phyloP scores from a whole-genome alignment of 2,329 filamentous ascomycete species.

The Thielaviopsis punctulata region DNA sequence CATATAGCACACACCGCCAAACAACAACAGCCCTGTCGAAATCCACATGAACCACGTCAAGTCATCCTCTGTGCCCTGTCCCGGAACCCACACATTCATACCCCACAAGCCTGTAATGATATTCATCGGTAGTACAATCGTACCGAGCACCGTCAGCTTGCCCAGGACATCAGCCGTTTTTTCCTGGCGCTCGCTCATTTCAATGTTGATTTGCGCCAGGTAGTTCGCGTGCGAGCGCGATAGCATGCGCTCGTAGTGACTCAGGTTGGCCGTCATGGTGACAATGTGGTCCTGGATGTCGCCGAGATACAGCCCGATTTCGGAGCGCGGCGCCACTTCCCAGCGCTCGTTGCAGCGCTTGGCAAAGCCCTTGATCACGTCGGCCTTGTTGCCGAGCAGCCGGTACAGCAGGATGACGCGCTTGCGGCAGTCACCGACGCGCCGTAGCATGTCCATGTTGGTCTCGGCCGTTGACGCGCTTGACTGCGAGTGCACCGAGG shows the following conservation, averaged over 20 bases:
- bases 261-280: constrained; percentile 93
- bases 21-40: constrained; percentile 58
- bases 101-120: constrained; percentile 97
- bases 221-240: constrained; percentile 90
- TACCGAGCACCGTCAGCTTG: constrained; percentile 87
- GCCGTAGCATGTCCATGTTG: constrained; percentile 70
- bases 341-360: constrained; percentile 97
- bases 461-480: constrained; percentile 22
- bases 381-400: constrained; percentile 87
- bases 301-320: constrained; percentile 93
- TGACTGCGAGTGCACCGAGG: constrained; percentile 17
- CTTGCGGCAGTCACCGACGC: constrained; percentile 87
- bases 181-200: constrained; percentile 96
- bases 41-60: constrained; percentile 59
- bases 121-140: constrained; percentile 96
- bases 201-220: constrained; percentile 96
- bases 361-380: constrained; percentile 97
- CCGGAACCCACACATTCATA: constrained; percentile 95
- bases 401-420: constrained; percentile 94
- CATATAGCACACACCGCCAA: constrained; percentile 64
- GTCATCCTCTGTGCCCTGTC: constrained; percentile 64
- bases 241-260: constrained; percentile 88
- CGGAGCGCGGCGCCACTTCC: constrained; percentile 84
- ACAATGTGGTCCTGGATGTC: constrained; percentile 99
- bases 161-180: constrained; percentile 89